These are phyloP conservation scores for Lachancea mirantina DNA, from an alignment of 805 yeast genomes.

Conservation along the genomic window DNA sequence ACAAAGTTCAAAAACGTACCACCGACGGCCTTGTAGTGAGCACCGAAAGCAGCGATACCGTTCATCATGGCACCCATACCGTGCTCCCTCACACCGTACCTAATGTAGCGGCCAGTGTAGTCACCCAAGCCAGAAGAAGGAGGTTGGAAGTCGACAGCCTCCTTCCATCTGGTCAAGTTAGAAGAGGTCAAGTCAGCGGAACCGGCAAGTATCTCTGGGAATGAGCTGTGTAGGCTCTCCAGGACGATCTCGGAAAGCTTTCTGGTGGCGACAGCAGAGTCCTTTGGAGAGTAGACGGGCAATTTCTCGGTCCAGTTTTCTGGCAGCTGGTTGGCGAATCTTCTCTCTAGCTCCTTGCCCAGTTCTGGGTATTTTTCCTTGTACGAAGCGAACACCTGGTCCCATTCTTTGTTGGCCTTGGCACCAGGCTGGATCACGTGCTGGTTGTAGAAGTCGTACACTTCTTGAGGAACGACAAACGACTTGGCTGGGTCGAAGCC, in stretches of 20 bases:
- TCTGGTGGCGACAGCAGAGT: slow-evolving; percentile 86
- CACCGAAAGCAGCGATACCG: slow-evolving; percentile 88
- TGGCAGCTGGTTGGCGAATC: slow-evolving; percentile 74
- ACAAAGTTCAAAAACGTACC: slow-evolving; percentile 97
- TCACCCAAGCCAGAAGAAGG: slow-evolving; percentile 73
- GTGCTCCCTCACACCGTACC: slow-evolving; percentile 99
- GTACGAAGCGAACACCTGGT: slow-evolving; percentile 54
- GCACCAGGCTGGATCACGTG: slow-evolving; percentile 54
- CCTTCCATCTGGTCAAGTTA: slow-evolving; percentile 83
- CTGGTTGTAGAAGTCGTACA: slow-evolving; percentile 57
- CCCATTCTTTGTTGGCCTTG: slow-evolving; percentile 70
- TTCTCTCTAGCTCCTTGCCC: slow-evolving; percentile 74
- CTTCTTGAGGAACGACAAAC: slow-evolving; percentile 78
- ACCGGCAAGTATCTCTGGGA: slow-evolving; percentile 94
- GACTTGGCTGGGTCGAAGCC: slow-evolving; percentile 85
- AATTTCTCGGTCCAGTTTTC: slow-evolving; percentile 67
- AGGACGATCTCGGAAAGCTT: slow-evolving; percentile 83
- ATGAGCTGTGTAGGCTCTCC: slow-evolving; percentile 46
- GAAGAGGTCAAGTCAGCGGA: slow-evolving; percentile 98
- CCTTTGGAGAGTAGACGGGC: slow-evolving; percentile 73
- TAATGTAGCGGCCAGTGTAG: slow-evolving; percentile 86
- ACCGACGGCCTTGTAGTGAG: slow-evolving; percentile 83
- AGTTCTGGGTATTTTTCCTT: slow-evolving; percentile 61
- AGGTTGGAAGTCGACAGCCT: slow-evolving; percentile 88
- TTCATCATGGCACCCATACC: slow-evolving; percentile 98